Evolutionary conservation across 1,284 basidiomycete genomes (phyloP).

Genomic region (Exobasidium cylindrosporum): DNA sequence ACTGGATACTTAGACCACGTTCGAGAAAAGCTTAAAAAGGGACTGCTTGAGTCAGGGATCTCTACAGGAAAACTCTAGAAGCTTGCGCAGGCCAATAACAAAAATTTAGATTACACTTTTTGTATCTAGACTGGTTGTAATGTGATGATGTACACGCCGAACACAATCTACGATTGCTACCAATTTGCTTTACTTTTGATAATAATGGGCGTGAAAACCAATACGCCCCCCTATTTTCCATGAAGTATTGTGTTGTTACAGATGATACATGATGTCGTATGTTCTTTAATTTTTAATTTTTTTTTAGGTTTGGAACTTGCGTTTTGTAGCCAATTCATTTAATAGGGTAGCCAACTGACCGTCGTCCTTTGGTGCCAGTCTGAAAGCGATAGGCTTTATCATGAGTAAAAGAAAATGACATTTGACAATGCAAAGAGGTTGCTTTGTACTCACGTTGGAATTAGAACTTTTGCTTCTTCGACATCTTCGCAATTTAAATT

Average conservation of each 20-base stretch:
- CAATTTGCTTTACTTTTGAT: no score
- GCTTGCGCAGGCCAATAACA: no score
- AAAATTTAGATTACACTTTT: background rate
- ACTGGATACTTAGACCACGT: constrained; percentile 52
- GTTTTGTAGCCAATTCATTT: constrained; percentile 16
- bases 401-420: background rate
- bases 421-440: background rate
- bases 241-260: background rate
- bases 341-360: constrained; percentile 7
- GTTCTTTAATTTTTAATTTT: background rate
- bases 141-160: no score
- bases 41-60: constrained; percentile 35
- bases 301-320: constrained; percentile 16
- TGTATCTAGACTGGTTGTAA: background rate
- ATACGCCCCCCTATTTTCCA: background rate
- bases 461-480: constrained; percentile 84
- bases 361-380: constrained; percentile 13
- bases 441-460: constrained; percentile 64
- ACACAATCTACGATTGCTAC: no score
- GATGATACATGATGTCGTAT: background rate
- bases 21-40: constrained; percentile 35
- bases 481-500: constrained; percentile 81
- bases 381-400: background rate
- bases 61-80: constrained; percentile 43
- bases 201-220: no score